These are phyloP conservation scores for Zymoseptoria crescenta DNA, from an alignment of 2,329 filamentous ascomycete genomes.

Conservation along the genomic window DNA sequence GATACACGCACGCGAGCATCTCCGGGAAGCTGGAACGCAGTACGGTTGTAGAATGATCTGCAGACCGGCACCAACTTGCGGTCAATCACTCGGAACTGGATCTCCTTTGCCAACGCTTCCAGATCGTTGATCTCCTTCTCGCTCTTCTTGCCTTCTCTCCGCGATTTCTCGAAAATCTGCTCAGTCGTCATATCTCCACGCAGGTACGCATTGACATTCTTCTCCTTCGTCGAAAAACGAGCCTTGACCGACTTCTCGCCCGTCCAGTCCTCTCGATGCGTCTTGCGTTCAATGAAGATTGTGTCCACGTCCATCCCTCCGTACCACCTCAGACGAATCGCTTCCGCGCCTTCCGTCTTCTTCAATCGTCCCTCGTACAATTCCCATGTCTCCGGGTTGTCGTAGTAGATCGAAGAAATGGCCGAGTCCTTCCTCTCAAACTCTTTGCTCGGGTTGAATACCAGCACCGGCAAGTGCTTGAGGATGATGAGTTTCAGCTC, in stretches of 20 bases:
- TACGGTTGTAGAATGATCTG: slow-evolving; percentile 95
- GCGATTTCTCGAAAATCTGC: slow-evolving; percentile 90
- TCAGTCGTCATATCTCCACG: slow-evolving; percentile 75
- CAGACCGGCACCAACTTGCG: slow-evolving; percentile 83
- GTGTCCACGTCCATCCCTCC: slow-evolving; percentile 92
- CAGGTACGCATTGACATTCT: slow-evolving; percentile 90
- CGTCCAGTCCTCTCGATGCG: slow-evolving; percentile 97
- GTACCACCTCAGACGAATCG: slow-evolving; percentile 94
- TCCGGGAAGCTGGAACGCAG: slow-evolving; percentile 92
- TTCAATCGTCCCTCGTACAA: slow-evolving; percentile 89
- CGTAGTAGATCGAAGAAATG: slow-evolving; percentile 97
- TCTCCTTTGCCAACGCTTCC: slow-evolving; percentile 79
- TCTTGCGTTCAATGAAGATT: slow-evolving; percentile 96
- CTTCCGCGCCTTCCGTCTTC: slow-evolving; percentile 96
- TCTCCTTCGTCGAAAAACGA: slow-evolving; percentile 90
- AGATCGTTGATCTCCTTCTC: slow-evolving; percentile 86
- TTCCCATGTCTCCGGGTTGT: slow-evolving; percentile 90
- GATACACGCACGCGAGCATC: slow-evolving; percentile 95
- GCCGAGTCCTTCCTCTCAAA: slow-evolving; percentile 85
- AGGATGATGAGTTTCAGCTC: slow-evolving; percentile 96
- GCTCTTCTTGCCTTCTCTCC: slow-evolving; percentile 89
- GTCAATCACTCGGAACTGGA: slow-evolving; percentile 87
- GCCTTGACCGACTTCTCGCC: slow-evolving; percentile 99
- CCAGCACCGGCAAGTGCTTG: slow-evolving; percentile 92
- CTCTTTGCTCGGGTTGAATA: slow-evolving; percentile 96